Conservation (phyloP, 495 filamentous ascomycete genomes). For the Aspergillus cavernicola region DNA sequence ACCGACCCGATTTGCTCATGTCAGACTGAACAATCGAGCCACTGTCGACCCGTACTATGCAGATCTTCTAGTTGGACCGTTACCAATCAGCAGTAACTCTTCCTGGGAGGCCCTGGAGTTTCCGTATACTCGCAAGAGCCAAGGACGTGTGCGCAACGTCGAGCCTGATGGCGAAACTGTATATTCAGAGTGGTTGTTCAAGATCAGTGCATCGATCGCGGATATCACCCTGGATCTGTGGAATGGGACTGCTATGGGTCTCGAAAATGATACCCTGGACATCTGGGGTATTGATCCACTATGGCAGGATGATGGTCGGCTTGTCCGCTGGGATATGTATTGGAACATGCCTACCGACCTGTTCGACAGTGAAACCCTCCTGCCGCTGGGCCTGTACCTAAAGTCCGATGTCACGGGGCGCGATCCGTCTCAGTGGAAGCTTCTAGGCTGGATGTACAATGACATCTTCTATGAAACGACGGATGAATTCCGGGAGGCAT, state of each 20-base stretch:
- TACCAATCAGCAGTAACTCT: slow-evolving; percentile 5
- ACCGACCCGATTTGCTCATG: slow-evolving; percentile 13
- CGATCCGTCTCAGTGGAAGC: slow-evolving; percentile 16
- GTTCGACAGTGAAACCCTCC: slow-evolving; percentile 11
- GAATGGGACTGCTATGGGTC: slow-evolving; percentile 14
- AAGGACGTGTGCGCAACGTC: slow-evolving; percentile 16
- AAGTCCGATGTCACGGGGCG: slow-evolving; percentile 19
- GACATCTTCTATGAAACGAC: slow-evolving; percentile 19
- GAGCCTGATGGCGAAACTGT: slow-evolving; percentile 13
- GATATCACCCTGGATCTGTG: slow-evolving; percentile 17
- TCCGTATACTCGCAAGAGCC: slow-evolving; percentile 14
- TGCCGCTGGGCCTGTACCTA: slow-evolving; percentile 14
- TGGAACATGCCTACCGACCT: slow-evolving; percentile 15
- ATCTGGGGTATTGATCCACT: slow-evolving; percentile 16
- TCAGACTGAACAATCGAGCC: slow-evolving; percentile 14
- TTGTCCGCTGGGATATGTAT: slow-evolving; percentile 17
- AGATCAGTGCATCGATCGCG: slow-evolving; percentile 12
- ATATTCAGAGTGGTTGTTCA: slow-evolving; percentile 16
- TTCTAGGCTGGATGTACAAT: slow-evolving; percentile 20
- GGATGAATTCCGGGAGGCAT: slow-evolving; percentile 14
- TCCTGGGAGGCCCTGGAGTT: slow-evolving; percentile 12
- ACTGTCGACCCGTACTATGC: slow-evolving; percentile 12
- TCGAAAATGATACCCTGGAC: slow-evolving; percentile 16
- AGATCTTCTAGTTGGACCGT: slow-evolving; percentile 15
- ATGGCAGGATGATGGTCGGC: slow-evolving; percentile 17